Evolutionary conservation across 192 early-diverging fungal species (phyloP).

Genomic region (Coemansia sp.): DNA sequence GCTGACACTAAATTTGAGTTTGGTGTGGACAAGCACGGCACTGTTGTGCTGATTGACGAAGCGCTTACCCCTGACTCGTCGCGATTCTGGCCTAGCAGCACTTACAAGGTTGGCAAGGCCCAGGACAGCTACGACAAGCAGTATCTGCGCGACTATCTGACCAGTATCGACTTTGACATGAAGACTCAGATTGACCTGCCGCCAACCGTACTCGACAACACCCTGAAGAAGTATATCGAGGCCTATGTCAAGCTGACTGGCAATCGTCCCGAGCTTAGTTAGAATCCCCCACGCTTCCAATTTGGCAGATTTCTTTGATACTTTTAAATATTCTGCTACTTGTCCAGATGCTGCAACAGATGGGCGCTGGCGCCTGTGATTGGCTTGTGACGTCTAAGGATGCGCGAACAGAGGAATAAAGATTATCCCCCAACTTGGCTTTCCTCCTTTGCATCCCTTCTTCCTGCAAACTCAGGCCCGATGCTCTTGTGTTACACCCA

Average conservation of each 20-base stretch:
- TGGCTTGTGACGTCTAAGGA: neutral
- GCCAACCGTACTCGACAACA: slow-evolving; percentile 77
- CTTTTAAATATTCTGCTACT: neutral
- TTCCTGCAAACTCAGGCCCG: no score
- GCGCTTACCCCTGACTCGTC: slow-evolving; percentile 98
- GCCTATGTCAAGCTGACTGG: slow-evolving; percentile 84
- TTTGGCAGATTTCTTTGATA: neutral
- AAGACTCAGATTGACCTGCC: slow-evolving; percentile 74
- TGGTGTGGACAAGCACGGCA: slow-evolving; percentile 82
- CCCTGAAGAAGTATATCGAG: slow-evolving; percentile 87
- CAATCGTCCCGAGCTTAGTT: slow-evolving; percentile 61
- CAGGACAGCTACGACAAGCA: slow-evolving; percentile 98
- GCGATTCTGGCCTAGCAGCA: slow-evolving; percentile 89
- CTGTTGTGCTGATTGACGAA: slow-evolving; percentile 89
- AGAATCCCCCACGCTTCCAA: neutral
- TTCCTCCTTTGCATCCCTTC: no score
- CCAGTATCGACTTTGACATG: slow-evolving; percentile 87
- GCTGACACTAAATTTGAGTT: slow-evolving; percentile 99
- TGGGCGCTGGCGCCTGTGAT: neutral
- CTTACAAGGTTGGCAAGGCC: slow-evolving; percentile 72
- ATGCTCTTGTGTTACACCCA: no score
- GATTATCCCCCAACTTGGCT: no score
- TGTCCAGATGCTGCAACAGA: no score
- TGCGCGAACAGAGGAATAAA: no score
- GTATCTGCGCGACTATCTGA: slow-evolving; percentile 92